phyloP scores from a whole-genome alignment of 352 stramenopile genomes.

The Phytophthora kernoviae region DNA sequence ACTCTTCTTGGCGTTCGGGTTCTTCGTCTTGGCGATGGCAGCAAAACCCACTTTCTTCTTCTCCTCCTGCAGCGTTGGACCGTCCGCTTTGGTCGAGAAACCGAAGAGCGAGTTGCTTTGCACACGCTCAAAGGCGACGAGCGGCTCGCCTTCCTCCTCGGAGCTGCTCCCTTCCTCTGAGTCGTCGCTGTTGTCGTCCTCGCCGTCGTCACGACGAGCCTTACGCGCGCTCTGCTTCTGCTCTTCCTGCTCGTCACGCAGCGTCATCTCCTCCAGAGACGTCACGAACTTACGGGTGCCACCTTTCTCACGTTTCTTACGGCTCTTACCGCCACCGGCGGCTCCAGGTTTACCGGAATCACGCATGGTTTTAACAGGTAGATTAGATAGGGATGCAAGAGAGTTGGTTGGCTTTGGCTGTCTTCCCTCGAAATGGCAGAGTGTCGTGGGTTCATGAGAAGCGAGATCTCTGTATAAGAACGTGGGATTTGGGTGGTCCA shows the following conservation, averaged over 20 bases:
- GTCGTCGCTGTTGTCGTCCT: conserved; percentile 44
- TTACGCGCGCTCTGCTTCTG: conserved; percentile 73
- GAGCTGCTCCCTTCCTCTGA: conserved; percentile 63
- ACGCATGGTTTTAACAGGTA: conserved; percentile 42
- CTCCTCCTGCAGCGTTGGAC: conserved; percentile 59
- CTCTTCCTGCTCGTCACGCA: conserved; percentile 76
- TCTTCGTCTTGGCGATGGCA: conserved; percentile 78
- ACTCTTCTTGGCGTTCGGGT: conserved; percentile 77
- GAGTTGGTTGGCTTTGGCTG: conserved; percentile 23
- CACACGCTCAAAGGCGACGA: conserved; percentile 76
- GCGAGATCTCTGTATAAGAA: no score
- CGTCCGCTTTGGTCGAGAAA: conserved; percentile 63
- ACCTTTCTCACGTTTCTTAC: conserved; percentile 82
- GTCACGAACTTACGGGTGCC: conserved; percentile 80
- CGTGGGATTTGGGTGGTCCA: no score
- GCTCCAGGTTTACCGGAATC: conserved; percentile 61
- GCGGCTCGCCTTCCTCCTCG: conserved; percentile 55
- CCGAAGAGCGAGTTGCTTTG: conserved; percentile 78
- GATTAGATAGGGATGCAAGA: background rate
- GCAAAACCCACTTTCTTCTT: conserved; percentile 77
- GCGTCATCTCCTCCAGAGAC: conserved; percentile 82
- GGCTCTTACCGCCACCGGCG: conserved; percentile 52
- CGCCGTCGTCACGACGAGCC: conserved; percentile 61
- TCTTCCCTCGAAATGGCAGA: background rate
- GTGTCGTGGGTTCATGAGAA: background rate